Conservation (phyloP, 73 alveolate genomes). For the Tetrahymena malaccensis region DNA sequence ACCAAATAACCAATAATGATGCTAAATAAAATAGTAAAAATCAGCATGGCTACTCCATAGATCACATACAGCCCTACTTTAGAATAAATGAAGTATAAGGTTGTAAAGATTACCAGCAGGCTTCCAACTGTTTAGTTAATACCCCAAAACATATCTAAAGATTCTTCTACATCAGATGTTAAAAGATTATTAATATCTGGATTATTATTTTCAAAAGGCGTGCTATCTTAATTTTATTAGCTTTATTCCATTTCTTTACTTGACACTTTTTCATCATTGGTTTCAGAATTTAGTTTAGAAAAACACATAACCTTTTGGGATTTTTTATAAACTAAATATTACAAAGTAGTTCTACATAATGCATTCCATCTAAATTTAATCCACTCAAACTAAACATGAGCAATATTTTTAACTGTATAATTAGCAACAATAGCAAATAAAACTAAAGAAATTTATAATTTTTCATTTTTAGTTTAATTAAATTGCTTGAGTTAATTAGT, state of each 20-base stretch:
- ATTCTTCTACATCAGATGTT: slow-evolving; percentile 25
- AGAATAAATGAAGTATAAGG: not conserved
- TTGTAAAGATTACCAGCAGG: not conserved
- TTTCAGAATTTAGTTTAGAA: not conserved
- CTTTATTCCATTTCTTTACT: not conserved
- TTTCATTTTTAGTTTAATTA: not conserved
- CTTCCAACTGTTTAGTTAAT: not conserved
- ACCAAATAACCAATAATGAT: not conserved
- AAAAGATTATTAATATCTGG: slow-evolving; percentile 26
- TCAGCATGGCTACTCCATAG: not conserved
- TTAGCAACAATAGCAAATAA: not conserved
- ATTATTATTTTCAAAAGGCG: not conserved
- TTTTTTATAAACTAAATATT: not conserved
- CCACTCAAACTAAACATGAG: not conserved
- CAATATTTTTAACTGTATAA: not conserved
- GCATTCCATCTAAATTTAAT: not conserved
- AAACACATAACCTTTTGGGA: not conserved
- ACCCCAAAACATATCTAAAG: slow-evolving; percentile 16
- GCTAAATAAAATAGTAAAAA: not conserved
- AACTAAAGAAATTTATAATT: not conserved
- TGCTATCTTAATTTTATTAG: slow-evolving; percentile 11
- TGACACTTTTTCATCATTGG: not conserved
- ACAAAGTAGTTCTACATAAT: not conserved
- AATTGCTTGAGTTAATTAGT: not conserved
- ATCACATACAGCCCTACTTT: slow-evolving; percentile 9